A percentile compares a stretch with the other conserved stretches of the same genome.
Conservation (phyloP, 306 rosid species). For the Cucurbita maxima region DNA sequence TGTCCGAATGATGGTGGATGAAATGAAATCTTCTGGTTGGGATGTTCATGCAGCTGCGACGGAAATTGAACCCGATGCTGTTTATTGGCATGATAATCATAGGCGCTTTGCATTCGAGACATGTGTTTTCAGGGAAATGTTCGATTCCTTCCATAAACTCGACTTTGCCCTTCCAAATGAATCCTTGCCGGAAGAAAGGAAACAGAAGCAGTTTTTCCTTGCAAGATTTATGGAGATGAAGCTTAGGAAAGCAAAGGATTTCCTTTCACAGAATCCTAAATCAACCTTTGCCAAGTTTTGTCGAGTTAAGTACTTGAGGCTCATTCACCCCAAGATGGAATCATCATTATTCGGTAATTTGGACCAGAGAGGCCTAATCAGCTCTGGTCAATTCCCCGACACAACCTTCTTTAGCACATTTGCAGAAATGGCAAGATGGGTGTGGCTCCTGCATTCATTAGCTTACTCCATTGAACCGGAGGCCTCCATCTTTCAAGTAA, state of each 20-base stretch:
- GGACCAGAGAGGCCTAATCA: conserved; percentile 45
- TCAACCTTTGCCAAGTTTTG: conserved; percentile 67
- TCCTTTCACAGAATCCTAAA: conserved; percentile 31
- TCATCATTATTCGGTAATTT: conserved; percentile 47
- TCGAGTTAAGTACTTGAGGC: conserved; percentile 41
- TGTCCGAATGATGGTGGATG: conserved; percentile 46
- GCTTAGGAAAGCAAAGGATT: conserved; percentile 42
- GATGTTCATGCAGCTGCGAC: conserved; percentile 48
- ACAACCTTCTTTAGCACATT: conserved; percentile 42
- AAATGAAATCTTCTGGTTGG: conserved; percentile 57
- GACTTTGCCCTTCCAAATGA: conserved; percentile 43
- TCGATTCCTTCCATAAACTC: conserved; percentile 54
- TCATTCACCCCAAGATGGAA: conserved; percentile 79
- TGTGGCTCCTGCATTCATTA: conserved; percentile 72
- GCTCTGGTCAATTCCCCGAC: conserved; percentile 45
- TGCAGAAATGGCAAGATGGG: conserved; percentile 76
- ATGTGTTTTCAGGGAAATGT: conserved; percentile 66
- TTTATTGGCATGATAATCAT: conserved; percentile 50
- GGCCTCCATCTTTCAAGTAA: conserved; percentile 59
- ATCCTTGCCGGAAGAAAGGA: conserved; percentile 22
- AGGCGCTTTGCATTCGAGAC: conserved; percentile 64
- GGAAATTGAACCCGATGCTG: conserved; percentile 34
- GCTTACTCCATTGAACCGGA: conserved; percentile 61
- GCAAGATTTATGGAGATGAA: conserved; percentile 54
- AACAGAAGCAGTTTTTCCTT: conserved; percentile 29